Evolutionary conservation across 1,284 basidiomycete species (phyloP).

Genomic region (Blastosporella zonata): DNA sequence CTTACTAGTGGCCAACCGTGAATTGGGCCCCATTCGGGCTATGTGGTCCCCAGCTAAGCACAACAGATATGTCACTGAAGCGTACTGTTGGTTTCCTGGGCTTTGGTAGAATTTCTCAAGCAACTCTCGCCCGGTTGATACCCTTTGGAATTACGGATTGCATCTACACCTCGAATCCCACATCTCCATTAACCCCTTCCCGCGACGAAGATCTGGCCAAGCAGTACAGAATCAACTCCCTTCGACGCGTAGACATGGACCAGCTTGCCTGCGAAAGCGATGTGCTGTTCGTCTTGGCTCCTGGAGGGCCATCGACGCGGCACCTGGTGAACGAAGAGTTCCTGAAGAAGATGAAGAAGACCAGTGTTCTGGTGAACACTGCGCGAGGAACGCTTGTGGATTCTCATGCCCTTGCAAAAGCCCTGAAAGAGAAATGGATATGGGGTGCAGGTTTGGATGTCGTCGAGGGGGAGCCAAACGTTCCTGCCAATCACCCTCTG

Average conservation of each 20-base stretch:
- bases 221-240: conserved; percentile 43
- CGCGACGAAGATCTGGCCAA: conserved; percentile 53
- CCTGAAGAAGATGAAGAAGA: conserved; percentile 81
- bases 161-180: conserved; percentile 60
- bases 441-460: conserved; percentile 95
- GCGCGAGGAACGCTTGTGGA: conserved; percentile 84
- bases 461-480: conserved; percentile 87
- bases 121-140: conserved; percentile 71
- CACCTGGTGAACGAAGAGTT: conserved; percentile 75
- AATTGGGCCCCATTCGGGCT: conserved; percentile 82
- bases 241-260: conserved; percentile 63
- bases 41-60: conserved; percentile 76
- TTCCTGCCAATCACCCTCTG: conserved; percentile 74
- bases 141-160: conserved; percentile 75
- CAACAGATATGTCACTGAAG: conserved; percentile 44
- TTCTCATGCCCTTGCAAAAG: conserved; percentile 81
- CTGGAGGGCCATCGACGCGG: conserved; percentile 70
- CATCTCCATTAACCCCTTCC: conserved; percentile 41
- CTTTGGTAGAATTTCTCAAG: conserved; percentile 90
- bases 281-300: conserved; percentile 81
- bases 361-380: conserved; percentile 78
- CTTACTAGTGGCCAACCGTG: conserved; percentile 51
- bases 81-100: conserved; percentile 88
- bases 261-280: conserved; percentile 75
- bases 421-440: conserved; percentile 74